Evolutionary conservation across 2,329 filamentous ascomycete genomes (phyloP), one percentile per base, ranked within the genome.

Genomic region (Chrysoporthe deuterocubensis): DNA sequence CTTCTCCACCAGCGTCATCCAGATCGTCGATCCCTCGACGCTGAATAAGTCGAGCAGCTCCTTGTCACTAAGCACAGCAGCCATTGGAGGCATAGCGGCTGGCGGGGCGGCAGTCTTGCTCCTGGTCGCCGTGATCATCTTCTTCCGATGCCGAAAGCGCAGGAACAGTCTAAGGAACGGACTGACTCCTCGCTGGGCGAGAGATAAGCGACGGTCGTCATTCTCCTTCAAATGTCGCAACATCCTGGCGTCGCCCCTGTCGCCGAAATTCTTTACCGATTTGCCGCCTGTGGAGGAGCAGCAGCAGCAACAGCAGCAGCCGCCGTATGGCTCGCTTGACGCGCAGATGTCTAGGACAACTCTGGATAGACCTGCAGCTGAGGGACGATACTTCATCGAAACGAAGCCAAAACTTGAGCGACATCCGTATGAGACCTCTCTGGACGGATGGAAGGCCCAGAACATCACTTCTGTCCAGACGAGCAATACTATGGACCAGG

Each of bases 141-240:
- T 82, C 69, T 76, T 87, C 64, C 81, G 82, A 62, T 71, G 77
- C 69, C 83, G 83, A 65, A 85, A 80, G 72, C 81, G 81, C 34
- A 76, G 74, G 56, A 83, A 81, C 69, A 75, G 76, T 21, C 73
- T 76, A 34, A 74, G 72, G 21, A 70, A 72, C 37, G 70, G 73
- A 50, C 70, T 71, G 37, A 74, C 76, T 50, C 76, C 74, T 46
- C 73, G 72, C 54, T 71, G 72, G 58, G 67, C 71, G n/a, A 70
- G 72, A 18, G 75, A 78, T 69, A 79, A 77, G 16, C 78, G 78
- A n/a, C 73, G 74, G 16, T 85, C 84, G 0, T 80, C 82, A 4
- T 78, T 86, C 40, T 85, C 82, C 1, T 87, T 86, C 75, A 80
- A 81, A 43, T 86, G 85, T 75, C 82, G 84, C 67, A 81, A 83